Base-by-base conservation (phyloP, 495 filamentous ascomycete species). In the Arthonia radiata region DNA sequence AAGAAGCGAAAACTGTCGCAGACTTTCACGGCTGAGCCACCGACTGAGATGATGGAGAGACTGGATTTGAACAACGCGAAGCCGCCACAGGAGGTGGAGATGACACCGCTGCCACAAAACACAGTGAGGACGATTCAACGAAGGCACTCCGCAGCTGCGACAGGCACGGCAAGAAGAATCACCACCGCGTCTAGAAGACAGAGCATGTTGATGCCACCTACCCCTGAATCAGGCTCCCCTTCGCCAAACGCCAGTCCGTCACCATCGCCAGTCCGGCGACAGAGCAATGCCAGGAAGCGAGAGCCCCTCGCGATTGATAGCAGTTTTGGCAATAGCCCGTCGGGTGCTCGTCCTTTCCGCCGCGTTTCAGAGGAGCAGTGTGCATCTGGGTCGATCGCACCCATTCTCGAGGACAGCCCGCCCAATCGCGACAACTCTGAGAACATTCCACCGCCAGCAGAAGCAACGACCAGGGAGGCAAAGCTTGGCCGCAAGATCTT, bases 271-370 rank as follows among this genome's bases (percentile, higher is more conserved):
- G n/a, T n/a, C n/a, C n/a, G n/a, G n/a, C n/a, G n/a, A n/a, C n/a
- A n/a, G n/a, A n/a, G n/a, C n/a, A n/a, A n/a, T n/a, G n/a, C n/a
- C n/a, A n/a, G n/a, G n/a, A n/a, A 22, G 4, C 80, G 75, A 46
- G 67, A 74, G 27, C 78, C 83, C 1, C 59, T 91, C 10, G 65
- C 71, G 17, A 59, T 86, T 3, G 75, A 91, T 44, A 65, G 81
- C 48, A 78, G 67, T 25, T 93, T 83, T 41, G 86, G 83, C 17
- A 93, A 93, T 43, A 68, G 67, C 12, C 75, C 72, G 1, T 90
- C 80, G 0, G 90, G 86, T 9, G 70, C 83, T 26, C 70, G 80
- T 17, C 72, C 82, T 26, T 93, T 92, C 52, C 73, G 77, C 30
- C 68, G 83, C 12, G 80, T 83, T 2, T 86, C 80, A 5, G 68